A percentile compares a stretch with the other conserved stretches of the same genome.
Conservation (phyloP, 2,329 filamentous ascomycete genomes). For the Dendrostoma leiphaemia region DNA sequence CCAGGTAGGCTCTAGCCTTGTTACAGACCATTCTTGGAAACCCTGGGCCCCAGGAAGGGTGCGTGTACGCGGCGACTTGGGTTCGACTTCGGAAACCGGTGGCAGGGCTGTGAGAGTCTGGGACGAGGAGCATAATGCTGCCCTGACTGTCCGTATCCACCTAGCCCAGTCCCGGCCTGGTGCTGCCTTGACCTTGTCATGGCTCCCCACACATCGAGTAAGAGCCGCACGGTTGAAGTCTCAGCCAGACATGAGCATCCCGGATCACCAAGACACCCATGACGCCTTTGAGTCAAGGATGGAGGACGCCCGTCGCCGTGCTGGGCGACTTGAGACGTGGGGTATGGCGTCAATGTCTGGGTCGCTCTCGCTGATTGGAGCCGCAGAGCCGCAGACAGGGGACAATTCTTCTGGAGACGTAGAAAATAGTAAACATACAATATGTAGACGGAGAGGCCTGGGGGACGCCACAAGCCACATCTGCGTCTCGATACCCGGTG, state of each 20-base stretch:
- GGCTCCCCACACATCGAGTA: slow-evolving; percentile 11
- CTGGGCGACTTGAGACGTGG: slow-evolving; percentile 7
- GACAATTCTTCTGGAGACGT: no score
- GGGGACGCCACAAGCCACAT: slow-evolving; percentile 6
- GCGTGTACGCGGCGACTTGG: slow-evolving; percentile 10
- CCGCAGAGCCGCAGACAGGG: background rate
- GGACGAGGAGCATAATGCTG: slow-evolving; percentile 8
- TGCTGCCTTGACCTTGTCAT: slow-evolving; percentile 12
- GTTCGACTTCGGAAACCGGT: slow-evolving; percentile 13
- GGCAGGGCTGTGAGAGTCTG: slow-evolving; percentile 10
- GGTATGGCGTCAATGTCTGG: slow-evolving; percentile 14
- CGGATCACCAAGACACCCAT: slow-evolving; percentile 4
- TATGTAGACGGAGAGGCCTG: background rate
- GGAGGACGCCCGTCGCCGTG: background rate
- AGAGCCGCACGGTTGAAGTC: slow-evolving; percentile 17
- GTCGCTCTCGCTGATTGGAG: background rate
- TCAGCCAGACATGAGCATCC: slow-evolving; percentile 18
- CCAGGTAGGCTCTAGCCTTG: slow-evolving; percentile 37
- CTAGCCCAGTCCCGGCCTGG: slow-evolving; percentile 12
- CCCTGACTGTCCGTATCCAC: slow-evolving; percentile 12
- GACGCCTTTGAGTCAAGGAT: slow-evolving; percentile 14
- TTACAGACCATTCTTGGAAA: slow-evolving; percentile 32
- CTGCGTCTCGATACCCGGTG: background rate
- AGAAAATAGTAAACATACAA: no score
- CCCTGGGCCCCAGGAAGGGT: slow-evolving; percentile 12